Evolutionary conservation across 2,329 filamentous ascomycete genomes (phyloP).

Genomic region (Talaromyces sp.): DNA sequence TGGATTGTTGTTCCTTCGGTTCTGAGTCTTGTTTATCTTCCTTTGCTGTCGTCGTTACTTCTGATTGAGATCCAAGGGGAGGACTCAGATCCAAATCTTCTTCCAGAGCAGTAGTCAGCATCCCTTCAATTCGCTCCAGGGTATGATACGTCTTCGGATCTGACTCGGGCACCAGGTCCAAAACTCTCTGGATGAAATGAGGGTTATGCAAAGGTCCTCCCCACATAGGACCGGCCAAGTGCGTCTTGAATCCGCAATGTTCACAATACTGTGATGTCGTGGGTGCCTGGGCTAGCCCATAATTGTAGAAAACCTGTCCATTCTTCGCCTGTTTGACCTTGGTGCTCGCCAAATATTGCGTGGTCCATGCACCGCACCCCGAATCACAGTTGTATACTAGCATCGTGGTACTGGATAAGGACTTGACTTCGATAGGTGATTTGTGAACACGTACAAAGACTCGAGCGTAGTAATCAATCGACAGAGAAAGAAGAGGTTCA

Average conservation of each 20-base stretch:
- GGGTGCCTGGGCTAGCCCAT: slow-evolving; percentile 67
- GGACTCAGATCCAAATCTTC: slow-evolving; percentile 49
- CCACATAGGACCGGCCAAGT: slow-evolving; percentile 92
- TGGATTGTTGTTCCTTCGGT: neutral
- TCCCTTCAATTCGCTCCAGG: slow-evolving; percentile 74
- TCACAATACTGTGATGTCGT: slow-evolving; percentile 62
- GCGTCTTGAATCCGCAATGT: slow-evolving; percentile 81
- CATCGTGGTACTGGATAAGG: slow-evolving; percentile 87
- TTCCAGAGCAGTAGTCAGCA: slow-evolving; percentile 83
- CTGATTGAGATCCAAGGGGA: neutral
- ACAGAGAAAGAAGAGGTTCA: slow-evolving; percentile 85
- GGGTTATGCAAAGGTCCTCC: slow-evolving; percentile 80
- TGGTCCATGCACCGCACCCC: slow-evolving; percentile 88
- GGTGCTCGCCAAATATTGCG: slow-evolving; percentile 70
- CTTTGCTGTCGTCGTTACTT: neutral
- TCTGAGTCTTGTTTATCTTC: slow-evolving; percentile 13
- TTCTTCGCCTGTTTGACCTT: slow-evolving; percentile 64
- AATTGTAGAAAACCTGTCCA: slow-evolving; percentile 68
- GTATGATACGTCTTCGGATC: slow-evolving; percentile 72
- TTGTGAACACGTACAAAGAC: slow-evolving; percentile 79
- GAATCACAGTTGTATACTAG: slow-evolving; percentile 82
- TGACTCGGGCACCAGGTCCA: slow-evolving; percentile 64
- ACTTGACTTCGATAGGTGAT: slow-evolving; percentile 82
- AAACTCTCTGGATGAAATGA: slow-evolving; percentile 72
- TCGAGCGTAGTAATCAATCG: slow-evolving; percentile 91